Base-by-base conservation (phyloP, 306 rosid genomes). In the Cicer cuneatum region DNA sequence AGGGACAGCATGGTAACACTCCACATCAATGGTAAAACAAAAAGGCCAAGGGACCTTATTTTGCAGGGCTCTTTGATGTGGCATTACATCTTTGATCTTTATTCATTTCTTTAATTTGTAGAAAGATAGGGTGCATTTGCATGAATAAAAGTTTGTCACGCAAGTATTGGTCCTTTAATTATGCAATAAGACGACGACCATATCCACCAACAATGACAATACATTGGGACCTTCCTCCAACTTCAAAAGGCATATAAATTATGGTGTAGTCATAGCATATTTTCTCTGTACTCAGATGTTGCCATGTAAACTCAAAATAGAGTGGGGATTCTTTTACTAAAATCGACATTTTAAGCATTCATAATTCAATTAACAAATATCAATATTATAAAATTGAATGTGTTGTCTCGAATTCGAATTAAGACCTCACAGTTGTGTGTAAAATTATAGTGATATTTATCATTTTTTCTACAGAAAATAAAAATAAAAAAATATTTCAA, bases 111-210 rank as follows among this genome's bases (percentile, higher is more conserved):
- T 56, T 47, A 54, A 5, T 13, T 37, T 5, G 1, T 24, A 24
- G 7, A 35, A 42, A 63, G 10, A 5, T 24, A 56, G 8, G 46
- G 21, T 73, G 85, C 68, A 60, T 73, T 47, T 78, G 85, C 68
- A 60, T 73, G 73, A 67, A 63, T 48, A 78, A 40, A 59, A 72
- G 66, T 70, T 19, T 58, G 56, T 16, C 39, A 57, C 56, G 43
- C 42, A 65, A 57, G 75, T n/a, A 61, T 38, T 71, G 74, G 84
- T 68, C 80, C 84, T 66, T 18, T 66, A 37, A 40, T 63, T 65
- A 42, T 72, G 71, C 35, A 3, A 81, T 43, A 65, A 72, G 67
- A 71, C 46, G 40, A 70, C 12, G 21, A 63, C 49, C 49, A 63
- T 74, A 68, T 67, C 70, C 40, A 41, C 8, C 69, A 60, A 38